Evolutionary conservation across 441 rosid species (phyloP).

Genomic region (Populus hybrid): DNA sequence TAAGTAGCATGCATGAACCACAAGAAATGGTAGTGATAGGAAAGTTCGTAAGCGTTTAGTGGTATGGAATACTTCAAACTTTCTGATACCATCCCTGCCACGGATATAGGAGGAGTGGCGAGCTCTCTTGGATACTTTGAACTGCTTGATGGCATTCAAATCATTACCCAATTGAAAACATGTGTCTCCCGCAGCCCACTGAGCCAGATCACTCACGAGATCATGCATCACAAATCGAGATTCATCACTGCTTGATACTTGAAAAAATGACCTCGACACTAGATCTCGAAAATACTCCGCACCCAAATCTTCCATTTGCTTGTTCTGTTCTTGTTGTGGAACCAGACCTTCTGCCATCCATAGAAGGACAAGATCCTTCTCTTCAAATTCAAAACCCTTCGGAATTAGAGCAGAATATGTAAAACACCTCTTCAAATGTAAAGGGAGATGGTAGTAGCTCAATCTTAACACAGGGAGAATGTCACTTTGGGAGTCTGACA

Average conservation of each 20-base stretch:
- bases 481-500: neutral
- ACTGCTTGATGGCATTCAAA: neutral
- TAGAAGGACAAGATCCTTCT: constrained; percentile 11
- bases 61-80: neutral
- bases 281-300: neutral
- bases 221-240: constrained; percentile 9
- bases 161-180: constrained; percentile 1
- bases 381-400: constrained; percentile 11
- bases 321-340: neutral
- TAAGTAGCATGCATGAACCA: neutral
- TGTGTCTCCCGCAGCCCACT: constrained; percentile 5
- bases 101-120: constrained; percentile 11
- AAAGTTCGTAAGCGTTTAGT: constrained; percentile 9
- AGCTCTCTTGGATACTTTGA: neutral
- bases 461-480: constrained; percentile 11
- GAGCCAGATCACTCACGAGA: constrained; percentile 8
- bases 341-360: constrained; percentile 17
- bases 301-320: constrained; percentile 4
- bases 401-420: constrained; percentile 20
- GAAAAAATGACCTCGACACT: constrained; percentile 6
- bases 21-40: neutral
- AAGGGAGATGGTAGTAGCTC: constrained; percentile 21
- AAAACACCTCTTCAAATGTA: constrained; percentile 21
- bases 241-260: neutral
- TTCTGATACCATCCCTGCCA: neutral